phyloP scores from a whole-genome alignment of 1,284 basidiomycete genomes.

The Cryptococcus floricola region DNA sequence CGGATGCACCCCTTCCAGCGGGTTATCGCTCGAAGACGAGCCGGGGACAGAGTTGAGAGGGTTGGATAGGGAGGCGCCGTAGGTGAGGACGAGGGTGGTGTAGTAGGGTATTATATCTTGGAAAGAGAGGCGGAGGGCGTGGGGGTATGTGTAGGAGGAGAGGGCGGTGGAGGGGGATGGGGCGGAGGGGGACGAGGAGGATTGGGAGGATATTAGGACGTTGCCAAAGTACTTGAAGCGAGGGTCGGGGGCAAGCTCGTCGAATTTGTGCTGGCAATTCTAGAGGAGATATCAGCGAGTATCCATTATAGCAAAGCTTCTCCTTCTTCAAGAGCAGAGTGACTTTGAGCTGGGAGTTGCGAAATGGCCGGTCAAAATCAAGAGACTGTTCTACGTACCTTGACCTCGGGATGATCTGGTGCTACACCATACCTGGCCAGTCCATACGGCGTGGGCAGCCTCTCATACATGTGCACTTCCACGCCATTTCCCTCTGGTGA shows the following conservation, averaged over 20 bases:
- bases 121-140: slow-evolving; percentile 49
- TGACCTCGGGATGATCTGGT: slow-evolving; percentile 98
- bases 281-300: slow-evolving; percentile 40
- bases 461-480: slow-evolving; percentile 83
- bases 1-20: slow-evolving; percentile 60
- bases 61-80: slow-evolving; percentile 50
- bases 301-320: background rate
- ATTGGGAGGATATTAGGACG: slow-evolving; percentile 60
- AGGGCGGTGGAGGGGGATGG: slow-evolving; percentile 16
- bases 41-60: slow-evolving; percentile 50
- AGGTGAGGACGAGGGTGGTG: slow-evolving; percentile 52
- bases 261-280: slow-evolving; percentile 98
- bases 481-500: slow-evolving; percentile 51
- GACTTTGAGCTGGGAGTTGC: too few relatives aligned
- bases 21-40: slow-evolving; percentile 54
- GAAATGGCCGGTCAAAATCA: background rate
- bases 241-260: slow-evolving; percentile 63
- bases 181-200: slow-evolving; percentile 17
- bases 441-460: slow-evolving; percentile 90
- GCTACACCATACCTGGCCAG: slow-evolving; percentile 95
- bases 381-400: slow-evolving; percentile 56
- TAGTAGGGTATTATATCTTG: slow-evolving; percentile 49
- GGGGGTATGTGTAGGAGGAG: slow-evolving; percentile 47
- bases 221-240: slow-evolving; percentile 91
- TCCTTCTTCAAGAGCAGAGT: too few relatives aligned